These are phyloP conservation scores for Phytopythium chamaehyphon DNA, from an alignment of 352 stramenopile species.

Conservation along the genomic window DNA sequence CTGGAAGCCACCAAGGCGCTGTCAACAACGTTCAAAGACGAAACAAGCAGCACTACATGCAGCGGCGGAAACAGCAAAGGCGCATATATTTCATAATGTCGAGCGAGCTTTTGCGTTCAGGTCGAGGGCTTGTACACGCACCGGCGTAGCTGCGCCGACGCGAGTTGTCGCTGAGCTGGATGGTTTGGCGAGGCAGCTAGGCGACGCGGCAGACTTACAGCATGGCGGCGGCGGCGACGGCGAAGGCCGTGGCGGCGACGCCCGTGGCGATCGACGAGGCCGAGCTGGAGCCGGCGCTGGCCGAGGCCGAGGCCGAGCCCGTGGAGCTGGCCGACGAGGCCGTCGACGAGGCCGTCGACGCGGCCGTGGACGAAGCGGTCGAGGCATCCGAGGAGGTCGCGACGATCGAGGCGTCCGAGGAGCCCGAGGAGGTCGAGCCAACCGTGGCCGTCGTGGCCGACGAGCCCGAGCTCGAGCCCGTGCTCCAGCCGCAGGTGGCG, in stretches of 20 bases:
- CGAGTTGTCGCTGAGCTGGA: neutral
- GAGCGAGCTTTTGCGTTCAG: no score
- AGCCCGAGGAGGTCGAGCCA: slow-evolving; percentile 10
- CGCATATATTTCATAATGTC: slow-evolving; percentile 4
- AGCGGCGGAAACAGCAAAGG: slow-evolving; percentile 5
- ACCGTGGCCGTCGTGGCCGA: slow-evolving; percentile 4
- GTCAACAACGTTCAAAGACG: no score
- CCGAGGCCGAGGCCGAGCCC: slow-evolving; percentile 17
- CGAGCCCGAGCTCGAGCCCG: slow-evolving; percentile 6
- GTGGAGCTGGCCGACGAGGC: slow-evolving; percentile 14
- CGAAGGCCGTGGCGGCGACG: slow-evolving; percentile 11
- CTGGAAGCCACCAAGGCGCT: no score
- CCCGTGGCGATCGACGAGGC: slow-evolving; percentile 7
- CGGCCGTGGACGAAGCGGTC: slow-evolving; percentile 10
- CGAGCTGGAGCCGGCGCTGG: slow-evolving; percentile 11
- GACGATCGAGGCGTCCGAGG: slow-evolving; percentile 2
- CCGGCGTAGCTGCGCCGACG: neutral
- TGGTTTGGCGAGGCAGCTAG: neutral
- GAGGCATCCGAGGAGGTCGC: slow-evolving; percentile 8
- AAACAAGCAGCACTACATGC: no score
- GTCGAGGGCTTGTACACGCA: no score
- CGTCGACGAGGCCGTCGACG: slow-evolving; percentile 6
- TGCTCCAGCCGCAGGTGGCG: slow-evolving; percentile 14
- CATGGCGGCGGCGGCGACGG: slow-evolving; percentile 15
- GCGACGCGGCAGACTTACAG: slow-evolving; percentile 17